Evolutionary conservation across 1,284 basidiomycete genomes (phyloP), one percentile per base, ranked within the genome.

Genomic region (Trametes sp.): DNA sequence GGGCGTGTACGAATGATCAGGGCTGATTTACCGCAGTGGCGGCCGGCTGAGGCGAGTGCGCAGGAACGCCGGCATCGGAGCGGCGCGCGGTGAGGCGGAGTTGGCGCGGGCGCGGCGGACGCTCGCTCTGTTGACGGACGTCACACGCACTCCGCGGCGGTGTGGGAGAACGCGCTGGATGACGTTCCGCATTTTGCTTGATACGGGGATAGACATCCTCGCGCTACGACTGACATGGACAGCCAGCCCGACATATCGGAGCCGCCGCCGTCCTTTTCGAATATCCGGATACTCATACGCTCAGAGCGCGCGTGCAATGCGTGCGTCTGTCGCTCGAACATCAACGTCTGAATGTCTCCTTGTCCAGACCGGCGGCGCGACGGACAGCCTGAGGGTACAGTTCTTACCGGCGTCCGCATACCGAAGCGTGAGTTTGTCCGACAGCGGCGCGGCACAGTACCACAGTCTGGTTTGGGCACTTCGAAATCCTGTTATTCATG

Each of bases 1-100:
- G 63, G 75, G 78, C 53, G 73, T 84, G 59, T 83, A 82, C 71
- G 61, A 63, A 10, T 61, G 35, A 23, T 36, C 45, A 28, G n/a
- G 35, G 53, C 14, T 31, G 14, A 41, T 46, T 14, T 19, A 19
- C 16, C 44, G 44, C 44, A 13, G 23, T 9, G 44, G 23, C 21
- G 16, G 9, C 2, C 8, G 24, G 26, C 4, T 10, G 4, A 29
- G 19, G 26, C 16, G 23, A 3, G 11, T 10, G 36, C 4, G 14
- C 36, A n/a, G 35, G 23, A 9, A 26, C 45, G 45, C 9, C 21
- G 21, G 21, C 23, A n/a, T 51, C 9, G 29, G 21, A 9, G 31
- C 28, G n/a, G 49, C n/a, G 28, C 29, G 28, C 29, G 10, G 26
- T 1, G 6, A 24, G 21, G 28, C 33, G 36, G 23, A 10, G 19